phyloP scores from a whole-genome alignment of 306 rosid genomes.

The Delonix regia region DNA sequence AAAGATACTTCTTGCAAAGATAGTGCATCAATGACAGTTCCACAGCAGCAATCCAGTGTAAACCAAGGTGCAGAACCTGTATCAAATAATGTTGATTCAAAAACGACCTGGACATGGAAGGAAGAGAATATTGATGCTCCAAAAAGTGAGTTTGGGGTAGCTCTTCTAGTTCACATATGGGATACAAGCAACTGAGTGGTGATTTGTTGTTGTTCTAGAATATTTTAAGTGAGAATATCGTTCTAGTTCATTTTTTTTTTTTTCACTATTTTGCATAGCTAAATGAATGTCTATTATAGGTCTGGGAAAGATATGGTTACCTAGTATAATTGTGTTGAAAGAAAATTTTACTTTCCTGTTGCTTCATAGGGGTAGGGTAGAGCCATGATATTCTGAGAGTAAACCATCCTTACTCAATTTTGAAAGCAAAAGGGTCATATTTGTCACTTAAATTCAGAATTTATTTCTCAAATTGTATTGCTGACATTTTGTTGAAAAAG shows the following conservation, averaged over 20 bases:
- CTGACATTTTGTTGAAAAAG: not conserved
- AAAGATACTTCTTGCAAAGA: conserved; percentile 43
- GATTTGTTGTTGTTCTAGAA: conserved; percentile 16
- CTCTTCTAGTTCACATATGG: conserved; percentile 15
- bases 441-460: not conserved
- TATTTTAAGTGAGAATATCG: not conserved
- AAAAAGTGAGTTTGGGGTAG: conserved; percentile 63
- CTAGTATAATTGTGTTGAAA: not conserved
- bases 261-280: not conserved
- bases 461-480: not conserved
- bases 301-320: not conserved
- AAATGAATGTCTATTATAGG: conserved; percentile 1
- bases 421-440: conserved; percentile 4
- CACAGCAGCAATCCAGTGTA: conserved; percentile 42
- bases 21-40: conserved; percentile 29
- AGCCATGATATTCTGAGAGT: not conserved
- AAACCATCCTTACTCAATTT: conserved; percentile 3
- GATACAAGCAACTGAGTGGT: conserved; percentile 3
- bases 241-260: not conserved
- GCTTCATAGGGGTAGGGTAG: conserved; percentile 3
- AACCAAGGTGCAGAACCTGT: conserved; percentile 45
- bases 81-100: conserved; percentile 41
- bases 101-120: conserved; percentile 57
- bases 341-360: conserved; percentile 3
- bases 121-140: conserved; percentile 80